These are phyloP conservation scores for Cercospora beticola DNA, from an alignment of 2,329 filamentous ascomycete genomes.

Conservation along the genomic window DNA sequence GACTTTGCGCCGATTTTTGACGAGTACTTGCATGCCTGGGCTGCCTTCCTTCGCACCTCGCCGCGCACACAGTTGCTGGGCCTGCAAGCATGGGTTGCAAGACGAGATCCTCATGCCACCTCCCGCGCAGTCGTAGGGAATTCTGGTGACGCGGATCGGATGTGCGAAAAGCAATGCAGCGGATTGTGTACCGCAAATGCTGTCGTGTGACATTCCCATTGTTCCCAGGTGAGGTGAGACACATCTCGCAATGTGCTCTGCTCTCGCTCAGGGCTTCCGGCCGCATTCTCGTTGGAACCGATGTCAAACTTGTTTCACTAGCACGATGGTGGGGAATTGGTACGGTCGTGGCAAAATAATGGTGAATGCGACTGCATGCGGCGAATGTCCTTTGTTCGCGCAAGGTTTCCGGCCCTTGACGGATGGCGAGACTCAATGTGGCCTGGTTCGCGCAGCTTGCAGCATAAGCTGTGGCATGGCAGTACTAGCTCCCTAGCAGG, in stretches of 20 bases:
- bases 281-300: not conserved
- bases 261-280: not conserved
- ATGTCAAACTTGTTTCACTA: not conserved
- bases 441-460: conserved; percentile 16
- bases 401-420: conserved; percentile 17
- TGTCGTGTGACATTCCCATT: not conserved
- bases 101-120: not conserved
- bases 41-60: not conserved
- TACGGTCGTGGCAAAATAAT: not conserved
- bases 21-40: not conserved
- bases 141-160: not conserved
- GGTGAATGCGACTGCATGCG: conserved; percentile 21
- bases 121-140: not conserved
- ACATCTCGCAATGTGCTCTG: not conserved
- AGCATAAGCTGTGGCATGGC: conserved; percentile 13
- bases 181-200: not conserved
- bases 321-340: not conserved
- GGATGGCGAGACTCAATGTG: conserved; percentile 14
- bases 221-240: not conserved
- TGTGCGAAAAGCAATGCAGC: not conserved
- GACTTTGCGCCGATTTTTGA: not conserved
- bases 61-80: not conserved
- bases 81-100: not conserved
- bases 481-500: conserved; percentile 11
- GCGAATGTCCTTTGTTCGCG: conserved; percentile 18